phyloP scores from a whole-genome alignment of 106 monocot genomes.

The Dendrobium officinale region DNA sequence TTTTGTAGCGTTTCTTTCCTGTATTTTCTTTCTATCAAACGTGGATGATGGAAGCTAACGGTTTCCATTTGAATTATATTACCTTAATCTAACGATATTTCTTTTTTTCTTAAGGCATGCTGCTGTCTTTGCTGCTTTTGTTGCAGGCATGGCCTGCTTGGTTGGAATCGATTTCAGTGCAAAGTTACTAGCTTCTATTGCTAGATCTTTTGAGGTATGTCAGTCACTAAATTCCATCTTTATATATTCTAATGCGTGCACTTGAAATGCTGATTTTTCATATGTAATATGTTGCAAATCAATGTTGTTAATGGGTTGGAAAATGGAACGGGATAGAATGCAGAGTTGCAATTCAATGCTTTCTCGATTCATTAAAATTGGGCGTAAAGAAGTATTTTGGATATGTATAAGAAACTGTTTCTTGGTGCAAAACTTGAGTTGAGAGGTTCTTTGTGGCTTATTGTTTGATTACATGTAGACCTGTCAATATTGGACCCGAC shows the following conservation, averaged over 20 bases:
- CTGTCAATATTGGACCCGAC: too few relatives aligned
- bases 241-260: not conserved
- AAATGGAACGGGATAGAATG: not conserved
- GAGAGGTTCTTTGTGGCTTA: not conserved
- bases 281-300: not conserved
- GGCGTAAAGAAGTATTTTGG: not conserved
- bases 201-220: conserved; percentile 71
- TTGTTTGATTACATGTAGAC: not conserved
- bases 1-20: not conserved
- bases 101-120: conserved; percentile 49
- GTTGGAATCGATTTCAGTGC: conserved; percentile 93
- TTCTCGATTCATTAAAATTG: not conserved
- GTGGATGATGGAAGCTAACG: not conserved
- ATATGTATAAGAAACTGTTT: not conserved
- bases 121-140: conserved; percentile 87
- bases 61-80: not conserved
- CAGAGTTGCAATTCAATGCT: not conserved
- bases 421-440: not conserved
- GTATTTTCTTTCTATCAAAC: not conserved
- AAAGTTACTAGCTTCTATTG: conserved; percentile 72
- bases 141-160: conserved; percentile 85
- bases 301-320: not conserved
- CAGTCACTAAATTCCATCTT: not conserved
- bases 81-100: not conserved
- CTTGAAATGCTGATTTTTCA: not conserved